Percentiles rank a stretch among this genome's conserved stretches.
Conservation (phyloP, 2,329 filamentous ascomycete genomes). For the Colletotrichum sp. region DNA sequence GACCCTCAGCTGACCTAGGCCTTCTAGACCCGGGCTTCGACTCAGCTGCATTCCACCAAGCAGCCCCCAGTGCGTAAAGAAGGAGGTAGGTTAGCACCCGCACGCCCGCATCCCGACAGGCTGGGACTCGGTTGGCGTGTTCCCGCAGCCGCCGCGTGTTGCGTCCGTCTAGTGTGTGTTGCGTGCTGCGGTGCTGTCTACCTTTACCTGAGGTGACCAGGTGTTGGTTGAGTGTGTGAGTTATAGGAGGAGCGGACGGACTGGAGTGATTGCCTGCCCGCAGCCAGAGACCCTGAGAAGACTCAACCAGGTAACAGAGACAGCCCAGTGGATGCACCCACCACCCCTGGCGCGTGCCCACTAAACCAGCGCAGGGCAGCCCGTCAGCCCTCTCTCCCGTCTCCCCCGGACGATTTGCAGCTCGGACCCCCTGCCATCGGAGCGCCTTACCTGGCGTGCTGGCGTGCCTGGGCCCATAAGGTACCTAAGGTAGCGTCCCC, state of each 20-base stretch:
- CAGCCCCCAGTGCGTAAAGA: not conserved
- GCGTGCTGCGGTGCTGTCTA: not conserved
- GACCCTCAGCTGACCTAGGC: not conserved
- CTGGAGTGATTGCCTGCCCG: not conserved
- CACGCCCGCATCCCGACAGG: constrained; percentile 11
- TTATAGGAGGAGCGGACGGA: not conserved
- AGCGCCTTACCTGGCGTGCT: not conserved
- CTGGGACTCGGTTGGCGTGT: not conserved
- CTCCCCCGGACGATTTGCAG: not conserved
- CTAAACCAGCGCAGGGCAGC: not conserved
- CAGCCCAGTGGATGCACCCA: not conserved
- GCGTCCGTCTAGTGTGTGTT: not conserved
- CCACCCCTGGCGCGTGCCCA: not conserved
- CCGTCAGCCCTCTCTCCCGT: not conserved
- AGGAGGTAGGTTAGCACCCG: not conserved
- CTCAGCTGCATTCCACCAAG: not conserved
- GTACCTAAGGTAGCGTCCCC: not conserved
- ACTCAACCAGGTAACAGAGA: too few relatives aligned
- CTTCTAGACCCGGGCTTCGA: not conserved
- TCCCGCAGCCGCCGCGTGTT: not conserved
- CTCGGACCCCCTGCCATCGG: not conserved
- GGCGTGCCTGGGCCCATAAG: not conserved
- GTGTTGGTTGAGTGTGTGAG: not conserved
- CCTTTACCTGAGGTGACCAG: not conserved
- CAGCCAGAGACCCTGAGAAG: not conserved